phyloP scores from a whole-genome alignment of 179 eudicot species.

The Dionaea muscipula region DNA sequence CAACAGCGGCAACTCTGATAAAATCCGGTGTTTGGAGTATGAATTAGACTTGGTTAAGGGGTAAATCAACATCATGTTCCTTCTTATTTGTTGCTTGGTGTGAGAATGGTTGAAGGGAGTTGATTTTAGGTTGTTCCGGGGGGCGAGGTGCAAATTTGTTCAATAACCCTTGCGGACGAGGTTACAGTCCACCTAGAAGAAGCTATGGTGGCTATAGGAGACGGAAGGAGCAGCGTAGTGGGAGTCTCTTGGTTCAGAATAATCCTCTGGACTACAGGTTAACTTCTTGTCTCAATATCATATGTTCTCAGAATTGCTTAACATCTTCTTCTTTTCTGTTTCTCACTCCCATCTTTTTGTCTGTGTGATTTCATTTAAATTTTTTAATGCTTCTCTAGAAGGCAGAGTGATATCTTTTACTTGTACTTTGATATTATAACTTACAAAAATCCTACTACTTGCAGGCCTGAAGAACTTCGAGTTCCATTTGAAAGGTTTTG shows the following conservation, averaged over 20 bases:
- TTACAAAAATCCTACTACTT: constrained; percentile 5
- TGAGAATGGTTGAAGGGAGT: no score
- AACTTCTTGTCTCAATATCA: background rate
- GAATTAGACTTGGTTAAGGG: no score
- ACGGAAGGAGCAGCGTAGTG: constrained; percentile 46
- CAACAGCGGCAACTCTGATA: no score
- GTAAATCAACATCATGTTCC: no score
- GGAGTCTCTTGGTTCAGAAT: constrained; percentile 62
- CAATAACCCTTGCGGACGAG: constrained; percentile 16
- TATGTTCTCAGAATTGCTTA: background rate
- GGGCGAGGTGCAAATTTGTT: no score
- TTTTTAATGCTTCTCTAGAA: background rate
- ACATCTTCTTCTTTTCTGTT: background rate
- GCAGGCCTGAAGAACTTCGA: constrained; percentile 61
- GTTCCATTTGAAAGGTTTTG: constrained; percentile 63
- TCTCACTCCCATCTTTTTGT: background rate
- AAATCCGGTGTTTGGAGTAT: no score
- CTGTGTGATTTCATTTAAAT: background rate
- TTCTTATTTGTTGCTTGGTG: no score
- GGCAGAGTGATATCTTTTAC: background rate
- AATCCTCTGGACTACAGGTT: constrained; percentile 65
- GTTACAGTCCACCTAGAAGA: constrained; percentile 14
- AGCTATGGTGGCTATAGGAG: constrained; percentile 34
- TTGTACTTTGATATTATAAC: background rate
- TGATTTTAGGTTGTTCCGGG: no score